Conservation (phyloP, 805 yeast species). For the Komagataella phaffii region DNA sequence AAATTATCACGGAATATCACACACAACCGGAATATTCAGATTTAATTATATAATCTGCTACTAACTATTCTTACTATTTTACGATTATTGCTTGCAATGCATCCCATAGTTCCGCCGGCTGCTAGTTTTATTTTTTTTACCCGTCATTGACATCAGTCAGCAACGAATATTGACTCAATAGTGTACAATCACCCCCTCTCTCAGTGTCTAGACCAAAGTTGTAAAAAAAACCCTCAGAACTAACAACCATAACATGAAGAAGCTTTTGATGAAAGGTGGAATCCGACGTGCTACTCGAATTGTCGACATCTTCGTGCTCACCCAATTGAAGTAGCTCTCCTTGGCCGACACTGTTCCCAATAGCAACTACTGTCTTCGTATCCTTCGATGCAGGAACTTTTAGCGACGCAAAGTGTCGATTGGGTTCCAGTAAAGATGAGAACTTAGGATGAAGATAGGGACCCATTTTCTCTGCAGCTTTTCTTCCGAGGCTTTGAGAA, state of each 20-base stretch:
- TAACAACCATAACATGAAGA: constrained; percentile 61
- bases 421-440: constrained; percentile 79
- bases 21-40: background rate
- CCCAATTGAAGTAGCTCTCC: background rate
- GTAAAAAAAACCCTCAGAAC: constrained; percentile 77
- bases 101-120: background rate
- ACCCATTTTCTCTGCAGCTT: constrained; percentile 81
- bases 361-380: constrained; percentile 33
- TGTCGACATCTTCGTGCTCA: constrained; percentile 9
- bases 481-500: constrained; percentile 63
- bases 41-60: background rate
- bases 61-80: background rate
- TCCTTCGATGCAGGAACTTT: constrained; percentile 30
- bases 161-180: constrained; percentile 59
- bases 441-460: constrained; percentile 78
- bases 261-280: constrained; percentile 10
- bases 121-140: background rate
- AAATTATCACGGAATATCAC: too few relatives aligned
- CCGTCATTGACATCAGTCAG: constrained; percentile 2
- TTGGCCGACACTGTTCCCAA: constrained; percentile 19
- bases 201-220: constrained; percentile 79
- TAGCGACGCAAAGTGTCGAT: constrained; percentile 82
- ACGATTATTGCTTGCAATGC: background rate
- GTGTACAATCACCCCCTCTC: constrained; percentile 87
- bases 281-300: constrained; percentile 3